Percentiles rank a stretch among this genome's conserved stretches.
Evolutionary conservation across 495 filamentous ascomycete genomes (phyloP).

Genomic region (Lophiostoma macrostomum): DNA sequence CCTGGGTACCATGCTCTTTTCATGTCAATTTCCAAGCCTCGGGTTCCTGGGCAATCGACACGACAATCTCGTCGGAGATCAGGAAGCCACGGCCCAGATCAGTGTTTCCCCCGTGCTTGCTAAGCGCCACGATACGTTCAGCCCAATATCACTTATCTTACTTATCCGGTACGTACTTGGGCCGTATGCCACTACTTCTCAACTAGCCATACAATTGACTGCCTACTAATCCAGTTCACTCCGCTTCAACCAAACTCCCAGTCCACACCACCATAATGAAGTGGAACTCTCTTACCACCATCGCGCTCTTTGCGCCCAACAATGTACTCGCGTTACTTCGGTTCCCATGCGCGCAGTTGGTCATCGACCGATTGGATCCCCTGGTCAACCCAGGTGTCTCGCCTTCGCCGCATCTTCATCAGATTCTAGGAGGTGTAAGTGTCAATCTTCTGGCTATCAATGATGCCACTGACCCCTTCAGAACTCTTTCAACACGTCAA

Average conservation of each 20-base stretch:
- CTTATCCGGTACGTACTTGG: too few species aligned
- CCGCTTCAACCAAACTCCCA: neutral
- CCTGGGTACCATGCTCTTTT: too few species aligned
- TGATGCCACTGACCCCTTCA: too few species aligned
- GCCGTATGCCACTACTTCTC: neutral
- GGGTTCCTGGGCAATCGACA: too few species aligned
- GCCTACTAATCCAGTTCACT: neutral
- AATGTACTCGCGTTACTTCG: slow-evolving; percentile 21
- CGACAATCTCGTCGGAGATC: too few species aligned
- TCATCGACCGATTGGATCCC: slow-evolving; percentile 22
- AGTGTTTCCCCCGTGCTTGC: too few species aligned
- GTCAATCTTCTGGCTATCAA: too few species aligned
- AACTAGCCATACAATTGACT: neutral
- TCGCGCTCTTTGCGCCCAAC: slow-evolving; percentile 13
- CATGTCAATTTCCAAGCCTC: too few species aligned
- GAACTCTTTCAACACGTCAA: slow-evolving; percentile 22
- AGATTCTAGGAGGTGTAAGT: slow-evolving; percentile 17
- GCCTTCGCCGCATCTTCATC: slow-evolving; percentile 24
- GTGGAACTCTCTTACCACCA: slow-evolving; percentile 1
- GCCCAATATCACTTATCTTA: too few species aligned
- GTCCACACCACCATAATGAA: slow-evolving; percentile 6
- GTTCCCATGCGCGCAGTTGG: slow-evolving; percentile 26
- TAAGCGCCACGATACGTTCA: too few species aligned
- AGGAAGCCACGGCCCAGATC: too few species aligned
- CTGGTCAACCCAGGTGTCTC: slow-evolving; percentile 16